Conservation (phyloP, 345 rosid species). For the Rhodomyrtus tomentosa region DNA sequence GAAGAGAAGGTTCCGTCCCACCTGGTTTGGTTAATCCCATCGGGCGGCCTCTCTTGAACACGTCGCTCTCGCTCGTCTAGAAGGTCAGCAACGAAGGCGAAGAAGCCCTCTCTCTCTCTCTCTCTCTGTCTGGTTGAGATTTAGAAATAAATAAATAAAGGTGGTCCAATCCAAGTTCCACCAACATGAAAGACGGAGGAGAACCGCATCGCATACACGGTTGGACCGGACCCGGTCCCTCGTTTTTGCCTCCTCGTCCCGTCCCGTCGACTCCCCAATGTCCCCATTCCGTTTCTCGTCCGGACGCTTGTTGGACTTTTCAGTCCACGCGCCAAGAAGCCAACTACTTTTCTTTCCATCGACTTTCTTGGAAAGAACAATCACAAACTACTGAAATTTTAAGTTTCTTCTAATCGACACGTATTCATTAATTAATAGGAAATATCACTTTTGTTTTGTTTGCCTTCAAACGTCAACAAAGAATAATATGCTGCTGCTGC, state of each 20-base stretch:
- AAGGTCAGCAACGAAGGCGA: neutral
- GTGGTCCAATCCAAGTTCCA: too few relatives aligned
- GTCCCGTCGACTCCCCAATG: too few relatives aligned
- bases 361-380: neutral
- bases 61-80: neutral
- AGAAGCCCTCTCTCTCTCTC: too few relatives aligned
- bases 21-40: neutral
- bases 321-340: neutral
- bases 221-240: neutral
- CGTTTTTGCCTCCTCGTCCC: too few relatives aligned
- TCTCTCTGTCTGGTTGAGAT: too few relatives aligned
- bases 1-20: too few relatives aligned
- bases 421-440: neutral
- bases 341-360: neutral
- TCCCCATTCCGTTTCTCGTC: too few relatives aligned
- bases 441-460: neutral
- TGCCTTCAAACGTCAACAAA: neutral
- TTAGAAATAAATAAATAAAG: too few relatives aligned
- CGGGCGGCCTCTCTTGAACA: neutral
- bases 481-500: neutral
- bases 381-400: accelerated
- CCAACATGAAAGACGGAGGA: too few relatives aligned
- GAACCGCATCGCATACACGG: neutral
- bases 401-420: neutral
- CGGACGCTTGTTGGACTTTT: neutral